Base-by-base conservation (phyloP, 2,329 filamentous ascomycete species). In the Gliomastix tumulicola region DNA sequence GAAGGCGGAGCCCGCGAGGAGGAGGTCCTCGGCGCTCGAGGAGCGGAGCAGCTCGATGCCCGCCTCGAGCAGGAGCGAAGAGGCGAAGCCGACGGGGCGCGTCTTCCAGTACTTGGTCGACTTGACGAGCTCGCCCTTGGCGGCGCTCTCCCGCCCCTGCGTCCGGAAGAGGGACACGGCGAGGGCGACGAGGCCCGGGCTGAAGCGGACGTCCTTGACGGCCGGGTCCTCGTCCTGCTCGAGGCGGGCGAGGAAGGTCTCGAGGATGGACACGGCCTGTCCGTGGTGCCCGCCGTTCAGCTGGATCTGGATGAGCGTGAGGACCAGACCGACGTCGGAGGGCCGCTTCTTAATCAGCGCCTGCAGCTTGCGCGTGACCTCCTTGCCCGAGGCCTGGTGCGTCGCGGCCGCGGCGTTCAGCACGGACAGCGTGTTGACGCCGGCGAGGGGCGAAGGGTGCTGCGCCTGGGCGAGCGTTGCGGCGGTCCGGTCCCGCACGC, bases 301-400 rank as follows among this genome's bases (percentile, higher is more conserved):
- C 53, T 94, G 88, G 31, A 95, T 73, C 56, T 96, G 88, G 9
- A 90, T 72, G 38, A 88, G 74, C 9, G 86, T 88, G 27, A 96
- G 67, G 18, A 86, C 64, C 4, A 96, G 69, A 2, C 89, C 90
- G 17, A 95, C 67, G 53, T 96, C 88, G 41, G 77, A 76, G 0
- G 88, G 86, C 21, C 86, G 71, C 51, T 79, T 82, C 48, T 87
- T 81, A 7, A 90, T 65, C 11, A 89, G 58, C 2, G 76, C 74
- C 4, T 86, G 60, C 19, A 94, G 75, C 23, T 76, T 68, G 53
- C 82, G 85, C 22, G 94, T 62, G 6, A 82, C 79, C 32, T 77
- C 71, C 48, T 82, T 83, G 31, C 79, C 82, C 9, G 71, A 70
- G 44, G 70, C 61, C 23, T 77, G 74, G 32, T 79, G 71, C 7